Evolutionary conservation across 345 rosid species (phyloP), one percentile per base, ranked within the genome.

Genomic region (Linum trigynum): DNA sequence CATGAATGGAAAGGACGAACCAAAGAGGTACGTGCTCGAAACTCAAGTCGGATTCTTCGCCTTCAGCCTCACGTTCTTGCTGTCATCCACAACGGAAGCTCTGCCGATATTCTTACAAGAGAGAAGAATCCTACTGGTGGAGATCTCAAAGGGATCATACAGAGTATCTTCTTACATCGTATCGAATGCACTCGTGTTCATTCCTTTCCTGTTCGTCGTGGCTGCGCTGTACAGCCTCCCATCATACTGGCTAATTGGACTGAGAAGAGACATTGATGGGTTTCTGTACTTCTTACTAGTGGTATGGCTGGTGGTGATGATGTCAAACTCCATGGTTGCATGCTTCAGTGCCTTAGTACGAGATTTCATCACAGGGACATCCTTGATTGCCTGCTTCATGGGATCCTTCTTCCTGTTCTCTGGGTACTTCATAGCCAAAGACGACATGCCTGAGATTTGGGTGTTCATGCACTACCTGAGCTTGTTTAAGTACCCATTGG

Each of bases 21-120:
- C 69, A 15, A 64, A 12, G 43, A 67, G 65, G 38, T 12, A 12
- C 10, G 69, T 62, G 43, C 71, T 66, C 53, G 74, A 76, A 66
- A 76, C 74, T 53, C 76, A 69, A 69, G 23, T 76, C 6, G 80
- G 80, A 37, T 72, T 76, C 61, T 76, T 72, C 2, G 80, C 74
- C 55, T 76, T 69, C 71, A 65, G 68, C 64, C 73, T 76, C 59
- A 62, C 76, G 38, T 76, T 72, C 73, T 55, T 69, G 63, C 32
- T 76, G 62, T 72, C 80, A 58, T 69, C 74, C 56, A 66, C 80
- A 72, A 63, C 80, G 58, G 76, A 76, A 72, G 80, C 69, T 53
- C 57, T 66, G 3, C 76, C 80, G n/a, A 76, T 76, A 50, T 76
- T 69, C 74, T 69, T 76, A 65, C 71, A 72, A 57, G 73, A 72